Evolutionary conservation across 345 rosid species (phyloP).

Genomic region (Trapa bicornis): DNA sequence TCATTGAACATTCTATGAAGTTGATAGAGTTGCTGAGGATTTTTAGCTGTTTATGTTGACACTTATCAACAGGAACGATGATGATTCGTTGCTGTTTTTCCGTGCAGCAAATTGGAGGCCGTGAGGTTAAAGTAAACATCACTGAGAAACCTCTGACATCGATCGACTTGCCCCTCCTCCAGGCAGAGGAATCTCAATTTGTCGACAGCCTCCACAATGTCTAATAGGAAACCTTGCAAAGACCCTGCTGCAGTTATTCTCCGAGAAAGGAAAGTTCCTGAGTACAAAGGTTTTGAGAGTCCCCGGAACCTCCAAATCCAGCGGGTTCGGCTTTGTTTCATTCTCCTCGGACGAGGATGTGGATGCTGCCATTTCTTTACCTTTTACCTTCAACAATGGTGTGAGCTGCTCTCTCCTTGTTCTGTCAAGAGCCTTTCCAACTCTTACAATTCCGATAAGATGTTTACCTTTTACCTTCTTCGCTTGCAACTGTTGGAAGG

Average conservation of each 20-base stretch:
- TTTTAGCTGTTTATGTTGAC: background rate
- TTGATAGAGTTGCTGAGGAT: no score
- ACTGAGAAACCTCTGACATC: constrained; percentile 58
- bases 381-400: constrained; percentile 31
- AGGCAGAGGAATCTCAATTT: constrained; percentile 59
- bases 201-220: constrained; percentile 62
- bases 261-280: constrained; percentile 63
- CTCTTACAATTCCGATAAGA: background rate
- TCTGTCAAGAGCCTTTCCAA: background rate
- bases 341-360: constrained; percentile 75
- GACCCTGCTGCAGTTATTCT: constrained; percentile 47
- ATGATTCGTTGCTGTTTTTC: constrained; percentile 1
- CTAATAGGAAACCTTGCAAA: constrained; percentile 86
- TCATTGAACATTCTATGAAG: no score
- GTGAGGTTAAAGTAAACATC: constrained; percentile 70
- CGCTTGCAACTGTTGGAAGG: constrained; percentile 64
- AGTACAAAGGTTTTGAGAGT: constrained; percentile 74
- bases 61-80: background rate
- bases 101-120: constrained; percentile 61
- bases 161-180: constrained; percentile 36
- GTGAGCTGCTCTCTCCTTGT: constrained; percentile 34
- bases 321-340: constrained; percentile 72
- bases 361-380: constrained; percentile 54
- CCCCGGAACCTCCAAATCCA: constrained; percentile 80
- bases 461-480: background rate